Percentiles rank a stretch among this genome's conserved stretches.
Evolutionary conservation across 495 filamentous ascomycete species (phyloP).

Genomic region (Talaromyces borbonicus): DNA sequence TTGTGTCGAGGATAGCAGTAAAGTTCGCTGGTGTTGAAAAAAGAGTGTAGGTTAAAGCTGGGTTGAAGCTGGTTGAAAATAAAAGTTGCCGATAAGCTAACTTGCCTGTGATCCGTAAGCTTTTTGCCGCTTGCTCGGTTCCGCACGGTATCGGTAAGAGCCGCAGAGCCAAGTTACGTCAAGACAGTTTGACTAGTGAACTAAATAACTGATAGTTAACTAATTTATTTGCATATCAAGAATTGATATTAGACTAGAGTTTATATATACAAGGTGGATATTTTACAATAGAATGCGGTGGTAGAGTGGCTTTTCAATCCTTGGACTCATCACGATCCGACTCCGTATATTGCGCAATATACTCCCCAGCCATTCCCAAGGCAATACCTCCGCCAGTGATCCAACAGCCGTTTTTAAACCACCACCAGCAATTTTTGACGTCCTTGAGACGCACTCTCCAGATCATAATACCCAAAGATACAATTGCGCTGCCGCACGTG

Average conservation of each 20-base stretch:
- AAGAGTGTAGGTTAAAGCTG: background rate
- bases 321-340: background rate
- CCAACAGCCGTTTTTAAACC: slow-evolving; percentile 74
- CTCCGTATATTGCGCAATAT: slow-evolving; percentile 28
- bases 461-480: slow-evolving; percentile 78
- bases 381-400: slow-evolving; percentile 60
- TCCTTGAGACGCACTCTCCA: slow-evolving; percentile 75
- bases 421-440: slow-evolving; percentile 89
- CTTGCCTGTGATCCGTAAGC: background rate
- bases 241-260: background rate
- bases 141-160: background rate
- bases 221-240: background rate
- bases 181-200: background rate
- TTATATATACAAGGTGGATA: background rate
- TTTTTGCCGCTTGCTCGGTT: background rate
- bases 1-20: no score
- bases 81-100: background rate
- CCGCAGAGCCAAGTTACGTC: no score
- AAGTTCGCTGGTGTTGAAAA: no score
- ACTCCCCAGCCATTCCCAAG: slow-evolving; percentile 54
- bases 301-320: background rate
- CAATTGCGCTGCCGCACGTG: slow-evolving; percentile 71
- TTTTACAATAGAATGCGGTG: no score
- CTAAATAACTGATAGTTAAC: background rate
- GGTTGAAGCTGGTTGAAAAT: background rate